Evolutionary conservation across 768 basidiomycete species (phyloP), one percentile per base, ranked within the genome.

Genomic region (Xerocomus brunneocitrinus): DNA sequence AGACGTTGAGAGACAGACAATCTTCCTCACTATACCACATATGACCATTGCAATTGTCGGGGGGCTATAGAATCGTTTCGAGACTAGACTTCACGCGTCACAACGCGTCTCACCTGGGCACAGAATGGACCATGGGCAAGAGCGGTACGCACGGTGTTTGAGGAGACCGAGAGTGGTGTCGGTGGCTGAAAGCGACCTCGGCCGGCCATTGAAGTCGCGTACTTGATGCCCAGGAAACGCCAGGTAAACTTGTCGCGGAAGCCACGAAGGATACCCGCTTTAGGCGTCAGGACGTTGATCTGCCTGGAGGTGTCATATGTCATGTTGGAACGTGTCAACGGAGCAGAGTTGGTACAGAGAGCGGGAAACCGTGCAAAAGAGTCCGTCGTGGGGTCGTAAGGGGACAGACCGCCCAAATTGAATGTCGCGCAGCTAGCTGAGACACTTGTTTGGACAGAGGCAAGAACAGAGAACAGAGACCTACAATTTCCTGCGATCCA

Each of bases 291-390:
- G 13, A 60, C 49, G 1, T 58, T 49, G 22, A 55, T 58, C 36
- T 63, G 58, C 36, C 50, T 42, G 13, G 56, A 34, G 9, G 32
- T 58, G 24, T 65, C 61, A 19, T 54, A 49, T 5, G 58, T 54
- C 34, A 57, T 52, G n/a, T 65, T 63, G n/a, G 58, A 59, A 45
- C 55, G 59, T n/a, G 56, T 54, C 39, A 66, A 35, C 0, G 55
- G 59, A 28, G 55, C 59, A 14, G 65, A 58, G 28, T 67, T 64
- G 16, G 55, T 57, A 41, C 59, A 63, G 13, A 65, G 56, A 3
- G 49, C 53, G 3, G 56, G 55, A 12, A 61, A 53, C 9, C 31
- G 36, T 7, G 34, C 25, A 14, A 39, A 40, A 9, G 35, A 44
- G 32, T 51, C 38, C 2, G 14, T 39, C 24, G 8, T 39, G 27